Conservation (phyloP, 2,329 filamentous ascomycete species). For the Stachybotrys chlorohalonatus region DNA sequence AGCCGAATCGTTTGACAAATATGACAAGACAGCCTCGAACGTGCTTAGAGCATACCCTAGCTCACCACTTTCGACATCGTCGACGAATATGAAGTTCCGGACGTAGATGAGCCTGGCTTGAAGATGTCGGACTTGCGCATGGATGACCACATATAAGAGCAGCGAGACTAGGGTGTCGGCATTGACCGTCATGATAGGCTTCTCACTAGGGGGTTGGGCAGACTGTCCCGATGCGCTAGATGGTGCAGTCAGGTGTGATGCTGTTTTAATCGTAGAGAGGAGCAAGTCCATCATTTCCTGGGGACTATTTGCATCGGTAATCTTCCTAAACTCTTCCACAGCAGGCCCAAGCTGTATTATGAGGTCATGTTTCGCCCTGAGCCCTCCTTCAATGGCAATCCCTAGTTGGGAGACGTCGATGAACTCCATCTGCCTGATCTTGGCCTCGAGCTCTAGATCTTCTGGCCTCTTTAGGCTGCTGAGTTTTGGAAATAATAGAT, state of each 20-base stretch:
- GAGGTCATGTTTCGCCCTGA: constrained; percentile 71
- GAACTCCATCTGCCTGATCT: constrained; percentile 86
- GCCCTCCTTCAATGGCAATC: constrained; percentile 72
- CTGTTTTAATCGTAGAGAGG: constrained; percentile 70
- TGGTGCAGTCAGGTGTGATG: constrained; percentile 58
- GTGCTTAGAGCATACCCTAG: constrained; percentile 94
- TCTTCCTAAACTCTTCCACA: constrained; percentile 82
- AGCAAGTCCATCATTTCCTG: constrained; percentile 84
- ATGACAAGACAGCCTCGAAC: constrained; percentile 86
- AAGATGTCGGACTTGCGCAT: constrained; percentile 77
- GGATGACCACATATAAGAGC: constrained; percentile 83
- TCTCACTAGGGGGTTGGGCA: constrained; percentile 30
- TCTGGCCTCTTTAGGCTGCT: constrained; percentile 70
- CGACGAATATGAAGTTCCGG: constrained; percentile 94
- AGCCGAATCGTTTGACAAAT: constrained; percentile 74
- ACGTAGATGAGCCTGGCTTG: constrained; percentile 90
- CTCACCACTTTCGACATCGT: constrained; percentile 94
- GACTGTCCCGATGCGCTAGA: constrained; percentile 27
- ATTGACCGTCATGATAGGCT: constrained; percentile 54
- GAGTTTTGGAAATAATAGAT: constrained; percentile 76
- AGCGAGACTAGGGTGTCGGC: constrained; percentile 91
- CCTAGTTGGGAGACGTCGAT: constrained; percentile 94
- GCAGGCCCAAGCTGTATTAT: constrained; percentile 67
- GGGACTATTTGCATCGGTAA: constrained; percentile 66
- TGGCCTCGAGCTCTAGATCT: constrained; percentile 78